Base-by-base conservation (phyloP, 768 basidiomycete genomes). In the Exidia glandulosa region DNA sequence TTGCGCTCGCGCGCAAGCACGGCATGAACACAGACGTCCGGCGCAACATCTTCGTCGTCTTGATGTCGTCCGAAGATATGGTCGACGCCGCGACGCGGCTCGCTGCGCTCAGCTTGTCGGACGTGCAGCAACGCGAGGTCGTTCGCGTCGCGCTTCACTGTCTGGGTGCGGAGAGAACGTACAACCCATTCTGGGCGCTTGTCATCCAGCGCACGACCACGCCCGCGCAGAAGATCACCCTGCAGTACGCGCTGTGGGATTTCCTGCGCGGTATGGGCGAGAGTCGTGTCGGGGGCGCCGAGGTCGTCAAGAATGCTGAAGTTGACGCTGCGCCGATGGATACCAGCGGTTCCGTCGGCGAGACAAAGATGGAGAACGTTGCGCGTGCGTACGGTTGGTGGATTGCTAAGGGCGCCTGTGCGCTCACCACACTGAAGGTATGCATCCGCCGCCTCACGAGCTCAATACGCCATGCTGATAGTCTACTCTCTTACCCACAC, bases 21-120 rank as follows among this genome's bases (percentile, higher is more conserved):
- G 96, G 96, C 25, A 98, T 99, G 95, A 99, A 99, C 68, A 97
- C 94, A 2, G 96, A 97, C 65, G 86, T 97, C 37, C 81, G 95
- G 36, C 78, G 92, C 62, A 86, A 88, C 59, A 85, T 97, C 57
- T 99, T 99, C 67, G 84, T 94, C 16, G 87, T 94, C 13, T 73
- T 98, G 34, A 96, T 98, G 93, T 32, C 29, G n/a, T 41, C 47
- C 12, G 61, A 98, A 95, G 96, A 99, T 70, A 98, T 91, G 66
- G 76, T 92, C n/a, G 93, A 98, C 67, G 95, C 94, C 1, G 94
- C 89, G 67, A 91, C 95, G 60, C 79, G 93, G n/a, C 73, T 98
- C 25, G 80, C 84, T 23, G 88, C 91, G 62, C 76, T 97, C 36
- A 87, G 83, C 58, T 76, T 98, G 48, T 86, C 85, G 0, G 93